Evolutionary conservation across 352 stramenopile genomes (phyloP).

Genomic region (Phytophthora idaei): DNA sequence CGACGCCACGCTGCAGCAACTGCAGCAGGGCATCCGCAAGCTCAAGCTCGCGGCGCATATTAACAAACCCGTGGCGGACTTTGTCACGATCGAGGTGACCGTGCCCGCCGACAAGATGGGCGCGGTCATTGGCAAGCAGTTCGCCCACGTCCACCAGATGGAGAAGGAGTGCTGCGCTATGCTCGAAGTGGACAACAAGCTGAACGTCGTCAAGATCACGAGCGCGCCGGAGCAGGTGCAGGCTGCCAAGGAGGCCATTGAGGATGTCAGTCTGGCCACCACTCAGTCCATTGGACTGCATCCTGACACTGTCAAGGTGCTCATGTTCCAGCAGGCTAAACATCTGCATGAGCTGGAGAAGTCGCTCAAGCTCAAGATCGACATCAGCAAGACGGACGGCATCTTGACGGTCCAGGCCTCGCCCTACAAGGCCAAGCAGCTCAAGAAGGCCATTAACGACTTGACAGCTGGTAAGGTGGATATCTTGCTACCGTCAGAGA

Average conservation of each 20-base stretch:
- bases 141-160: slow-evolving; percentile 58
- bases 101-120: slow-evolving; percentile 72
- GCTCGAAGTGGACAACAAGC: slow-evolving; percentile 66
- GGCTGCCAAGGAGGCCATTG: slow-evolving; percentile 52
- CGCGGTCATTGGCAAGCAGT: slow-evolving; percentile 70
- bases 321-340: slow-evolving; percentile 80
- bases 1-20: slow-evolving; percentile 56
- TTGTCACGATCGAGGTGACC: slow-evolving; percentile 60
- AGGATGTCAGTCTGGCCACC: slow-evolving; percentile 74
- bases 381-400: slow-evolving; percentile 74
- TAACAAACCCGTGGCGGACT: slow-evolving; percentile 34
- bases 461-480: slow-evolving; percentile 60
- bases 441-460: slow-evolving; percentile 63
- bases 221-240: slow-evolving; percentile 50
- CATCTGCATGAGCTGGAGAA: slow-evolving; percentile 73
- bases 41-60: slow-evolving; percentile 57
- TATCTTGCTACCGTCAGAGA: slow-evolving; percentile 67
- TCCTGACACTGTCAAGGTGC: slow-evolving; percentile 76
- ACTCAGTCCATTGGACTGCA: slow-evolving; percentile 74
- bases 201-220: slow-evolving; percentile 61
- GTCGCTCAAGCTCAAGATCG: slow-evolving; percentile 62
- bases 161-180: slow-evolving; percentile 64
- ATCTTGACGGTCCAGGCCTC: slow-evolving; percentile 62
- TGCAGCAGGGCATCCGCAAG: slow-evolving; percentile 57
- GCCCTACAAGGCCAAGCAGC: slow-evolving; percentile 50